Conservation (phyloP, 805 yeast species). For the Kodamaea kakaduensis region DNA sequence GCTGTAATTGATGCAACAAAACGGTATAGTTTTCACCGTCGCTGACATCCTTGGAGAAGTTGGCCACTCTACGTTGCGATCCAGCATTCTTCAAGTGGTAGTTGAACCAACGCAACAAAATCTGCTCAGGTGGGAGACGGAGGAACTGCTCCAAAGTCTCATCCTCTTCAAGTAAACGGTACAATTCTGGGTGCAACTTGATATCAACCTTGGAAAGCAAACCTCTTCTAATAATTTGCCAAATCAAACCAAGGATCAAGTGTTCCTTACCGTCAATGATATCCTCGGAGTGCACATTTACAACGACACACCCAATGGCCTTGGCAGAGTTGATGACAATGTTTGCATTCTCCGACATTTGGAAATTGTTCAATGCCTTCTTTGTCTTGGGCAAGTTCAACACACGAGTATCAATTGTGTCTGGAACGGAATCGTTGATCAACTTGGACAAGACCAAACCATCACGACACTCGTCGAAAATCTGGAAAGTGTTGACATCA, state of each 20-base stretch:
- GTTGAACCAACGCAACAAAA: constrained; percentile 94
- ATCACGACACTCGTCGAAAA: constrained; percentile 94
- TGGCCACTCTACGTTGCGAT: constrained; percentile 79
- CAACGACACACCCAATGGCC: constrained; percentile 98
- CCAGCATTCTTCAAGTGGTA: constrained; percentile 92
- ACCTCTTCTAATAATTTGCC: constrained; percentile 98
- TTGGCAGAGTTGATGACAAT: constrained; percentile 97
- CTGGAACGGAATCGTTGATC: constrained; percentile 96
- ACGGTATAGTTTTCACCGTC: constrained; percentile 97
- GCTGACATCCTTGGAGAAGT: constrained; percentile 81
- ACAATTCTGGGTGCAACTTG: constrained; percentile 92
- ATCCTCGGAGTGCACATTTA: constrained; percentile 94
- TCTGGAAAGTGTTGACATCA: constrained; percentile 89
- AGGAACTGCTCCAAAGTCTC: constrained; percentile 96
- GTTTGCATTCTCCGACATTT: constrained; percentile 95
- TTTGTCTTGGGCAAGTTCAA: constrained; percentile 75
- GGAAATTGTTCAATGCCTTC: constrained; percentile 84
- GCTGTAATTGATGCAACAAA: constrained; percentile 81
- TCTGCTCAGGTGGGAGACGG: constrained; percentile 96
- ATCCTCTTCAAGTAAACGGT: constrained; percentile 90
- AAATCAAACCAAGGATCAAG: constrained; percentile 82
- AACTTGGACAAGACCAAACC: constrained; percentile 90
- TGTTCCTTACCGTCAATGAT: constrained; percentile 93
- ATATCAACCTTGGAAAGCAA: constrained; percentile 91
- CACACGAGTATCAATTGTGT: constrained; percentile 97